Conservation (phyloP, 139 green algal species). For the Yamagishiella unicocca region DNA sequence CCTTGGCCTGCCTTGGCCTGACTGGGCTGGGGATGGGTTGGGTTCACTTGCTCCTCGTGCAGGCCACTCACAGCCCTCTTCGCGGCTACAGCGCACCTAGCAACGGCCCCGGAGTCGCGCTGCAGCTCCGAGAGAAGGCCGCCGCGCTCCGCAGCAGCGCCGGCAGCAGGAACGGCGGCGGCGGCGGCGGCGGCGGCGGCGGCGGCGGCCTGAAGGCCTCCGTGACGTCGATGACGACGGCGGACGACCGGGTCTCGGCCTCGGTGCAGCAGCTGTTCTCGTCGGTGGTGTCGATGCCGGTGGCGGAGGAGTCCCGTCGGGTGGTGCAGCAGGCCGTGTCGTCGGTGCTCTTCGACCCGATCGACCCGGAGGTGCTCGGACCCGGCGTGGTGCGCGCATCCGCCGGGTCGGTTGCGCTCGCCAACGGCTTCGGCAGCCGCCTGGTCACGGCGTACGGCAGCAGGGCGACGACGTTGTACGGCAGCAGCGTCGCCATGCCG, state of each 20-base stretch:
- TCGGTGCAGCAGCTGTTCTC: too few species aligned
- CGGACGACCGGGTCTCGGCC: too few species aligned
- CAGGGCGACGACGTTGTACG: neutral
- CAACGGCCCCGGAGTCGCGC: neutral
- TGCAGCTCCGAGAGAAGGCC: slow-evolving; percentile 6
- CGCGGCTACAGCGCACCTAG: slow-evolving; percentile 20
- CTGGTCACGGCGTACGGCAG: neutral
- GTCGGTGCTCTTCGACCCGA: slow-evolving; percentile 27
- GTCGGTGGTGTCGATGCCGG: neutral
- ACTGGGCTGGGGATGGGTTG: too few species aligned
- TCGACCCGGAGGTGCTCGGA: neutral
- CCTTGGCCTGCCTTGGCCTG: too few species aligned
- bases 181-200: neutral
- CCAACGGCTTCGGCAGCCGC: neutral
- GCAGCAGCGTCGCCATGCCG: neutral
- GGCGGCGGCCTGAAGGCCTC: neutral
- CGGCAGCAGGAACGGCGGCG: too few species aligned
- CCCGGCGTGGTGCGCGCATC: neutral
- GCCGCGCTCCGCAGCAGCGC: too few species aligned
- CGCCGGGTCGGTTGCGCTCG: neutral
- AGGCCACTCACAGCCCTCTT: slow-evolving; percentile 18
- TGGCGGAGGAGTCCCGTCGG: slow-evolving; percentile 6
- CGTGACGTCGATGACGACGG: neutral
- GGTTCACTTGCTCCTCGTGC: too few species aligned
- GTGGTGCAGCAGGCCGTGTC: neutral